Evolutionary conservation across 805 yeast species (phyloP), one percentile per base, ranked within the genome.

Genomic region (Kluyveromyces lactis): DNA sequence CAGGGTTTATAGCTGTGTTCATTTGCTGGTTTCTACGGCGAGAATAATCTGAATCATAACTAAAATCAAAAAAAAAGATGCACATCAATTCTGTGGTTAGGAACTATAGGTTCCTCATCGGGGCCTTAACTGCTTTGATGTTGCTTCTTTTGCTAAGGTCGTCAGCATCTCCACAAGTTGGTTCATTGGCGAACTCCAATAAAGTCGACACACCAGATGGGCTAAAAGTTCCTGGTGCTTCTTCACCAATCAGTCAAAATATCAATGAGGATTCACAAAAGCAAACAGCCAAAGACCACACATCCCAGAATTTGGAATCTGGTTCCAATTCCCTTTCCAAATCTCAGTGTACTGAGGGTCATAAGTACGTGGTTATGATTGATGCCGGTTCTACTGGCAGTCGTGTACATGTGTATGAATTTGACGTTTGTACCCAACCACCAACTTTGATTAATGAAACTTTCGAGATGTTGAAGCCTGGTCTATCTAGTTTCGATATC

Each of bases 351-450:
- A 53, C 45, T 3, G 60, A 62, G 36, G 67, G 74, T 19, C 63
- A 74, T 26, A 82, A 83, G 55, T 90, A 72, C 51, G 97, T 89
- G 23, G 74, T 92, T 18, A 87, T 92, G 96, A 70, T 92, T 41
- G 99, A 92, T 67, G 98, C 98, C 6, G 99, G 98, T 7, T 89
- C 97, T 1, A 82, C 95, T 12, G 98, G 98, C 24, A 87, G 97
- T 12, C 79, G 98, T 61, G 84, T 92, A 29, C 99, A 94, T 62
- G 81, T 92, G 35, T 92, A 94, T 64, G 79, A 83, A 52, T 92
- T 92, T 66, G 85, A 86, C 66, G 79, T 86, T 41, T 89, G 97
- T 58, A 70, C 69, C 35, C 75, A 83, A 28, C 90, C 95, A 41
- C 97, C 99, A 32, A 71, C 67, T 42, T 77, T 92, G 50, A 63